Evolutionary conservation across 2,329 filamentous ascomycete genomes (phyloP).

Genomic region (Pseudocercospora pini-densiflorae): DNA sequence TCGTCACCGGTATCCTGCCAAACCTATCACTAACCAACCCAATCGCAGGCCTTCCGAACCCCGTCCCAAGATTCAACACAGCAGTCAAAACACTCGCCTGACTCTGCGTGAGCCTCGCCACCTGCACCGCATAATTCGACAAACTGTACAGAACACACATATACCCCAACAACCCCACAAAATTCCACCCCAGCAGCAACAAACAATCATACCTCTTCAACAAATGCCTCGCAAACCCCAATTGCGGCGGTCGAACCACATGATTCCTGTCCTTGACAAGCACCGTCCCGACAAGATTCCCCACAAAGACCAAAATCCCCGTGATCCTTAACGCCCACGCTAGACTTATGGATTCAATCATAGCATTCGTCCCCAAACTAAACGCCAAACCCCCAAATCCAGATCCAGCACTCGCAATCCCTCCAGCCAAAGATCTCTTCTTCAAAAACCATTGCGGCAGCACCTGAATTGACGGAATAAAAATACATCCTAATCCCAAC

Average conservation of each 20-base stretch:
- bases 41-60: conserved; percentile 52
- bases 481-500: conserved; percentile 47
- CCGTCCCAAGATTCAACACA: conserved; percentile 54
- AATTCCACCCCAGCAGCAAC: conserved; percentile 48
- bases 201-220: conserved; percentile 43
- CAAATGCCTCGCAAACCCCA: conserved; percentile 43
- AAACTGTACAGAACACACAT: conserved; percentile 54
- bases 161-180: conserved; percentile 54
- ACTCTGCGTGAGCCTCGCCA: conserved; percentile 46
- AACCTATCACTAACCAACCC: conserved; percentile 52
- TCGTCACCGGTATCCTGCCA: conserved; percentile 50
- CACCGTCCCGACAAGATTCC: conserved; percentile 37
- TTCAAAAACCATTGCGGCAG: conserved; percentile 50
- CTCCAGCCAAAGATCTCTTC: conserved; percentile 47
- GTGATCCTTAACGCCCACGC: conserved; percentile 50
- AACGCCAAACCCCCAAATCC: conserved; percentile 48
- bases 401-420: conserved; percentile 46
- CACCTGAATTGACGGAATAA: conserved; percentile 44
- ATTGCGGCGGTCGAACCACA: conserved; percentile 40
- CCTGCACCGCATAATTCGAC: conserved; percentile 49
- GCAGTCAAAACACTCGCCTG: conserved; percentile 50
- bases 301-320: conserved; percentile 38
- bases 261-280: conserved; percentile 43
- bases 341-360: conserved; percentile 48
- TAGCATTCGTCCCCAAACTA: conserved; percentile 44